A percentile compares a stretch with the other conserved stretches of the same genome.
Conservation (phyloP, 768 basidiomycete species). For the Termitomyces sp. region DNA sequence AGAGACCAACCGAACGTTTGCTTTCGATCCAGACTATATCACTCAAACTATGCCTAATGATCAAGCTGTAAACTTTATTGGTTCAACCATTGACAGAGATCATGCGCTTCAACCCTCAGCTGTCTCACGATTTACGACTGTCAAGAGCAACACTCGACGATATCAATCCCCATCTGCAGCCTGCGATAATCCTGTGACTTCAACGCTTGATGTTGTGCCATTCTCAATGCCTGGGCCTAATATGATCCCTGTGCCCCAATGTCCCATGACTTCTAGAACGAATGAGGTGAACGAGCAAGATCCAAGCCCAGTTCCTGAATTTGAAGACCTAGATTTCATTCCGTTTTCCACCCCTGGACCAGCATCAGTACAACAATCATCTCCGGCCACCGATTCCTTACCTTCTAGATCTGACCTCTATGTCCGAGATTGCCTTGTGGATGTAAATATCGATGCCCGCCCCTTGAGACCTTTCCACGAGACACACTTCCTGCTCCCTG, state of each 20-base stretch:
- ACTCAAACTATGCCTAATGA: neutral
- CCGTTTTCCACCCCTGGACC: conserved; percentile 18
- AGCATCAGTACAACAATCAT: neutral
- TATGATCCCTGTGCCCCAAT: neutral
- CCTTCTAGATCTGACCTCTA: neutral
- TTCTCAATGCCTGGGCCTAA: neutral
- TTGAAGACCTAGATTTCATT: conserved; percentile 4
- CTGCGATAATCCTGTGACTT: neutral
- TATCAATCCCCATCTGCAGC: neutral
- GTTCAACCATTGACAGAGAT: neutral
- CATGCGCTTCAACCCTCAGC: neutral
- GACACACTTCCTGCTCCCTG: neutral
- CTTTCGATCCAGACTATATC: conserved; percentile 8
- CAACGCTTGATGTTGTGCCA: neutral
- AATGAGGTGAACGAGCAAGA: neutral
- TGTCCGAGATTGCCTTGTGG: neutral
- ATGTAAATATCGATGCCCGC: neutral
- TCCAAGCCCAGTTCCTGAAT: neutral
- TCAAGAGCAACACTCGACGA: neutral
- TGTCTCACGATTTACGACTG: neutral
- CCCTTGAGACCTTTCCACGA: neutral
- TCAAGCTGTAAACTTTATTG: neutral
- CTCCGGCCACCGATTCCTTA: neutral
- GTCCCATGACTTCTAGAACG: neutral
- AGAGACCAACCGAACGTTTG: conserved; percentile 15